These are phyloP conservation scores for Aschersonia sp. DNA, from an alignment of 2,329 filamentous ascomycete genomes.

Conservation along the genomic window DNA sequence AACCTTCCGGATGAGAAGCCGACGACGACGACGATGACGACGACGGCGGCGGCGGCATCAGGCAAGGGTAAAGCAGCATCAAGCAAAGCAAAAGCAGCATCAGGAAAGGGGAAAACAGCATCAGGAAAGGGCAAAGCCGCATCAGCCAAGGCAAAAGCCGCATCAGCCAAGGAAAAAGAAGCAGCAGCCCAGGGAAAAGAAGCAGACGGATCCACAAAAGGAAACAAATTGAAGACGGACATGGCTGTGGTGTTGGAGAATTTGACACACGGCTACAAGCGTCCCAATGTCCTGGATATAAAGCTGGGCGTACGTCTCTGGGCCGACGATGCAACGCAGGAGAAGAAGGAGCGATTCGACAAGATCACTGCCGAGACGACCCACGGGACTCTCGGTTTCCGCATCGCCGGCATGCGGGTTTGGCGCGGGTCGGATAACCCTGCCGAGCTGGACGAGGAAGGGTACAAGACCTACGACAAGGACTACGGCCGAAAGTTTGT, in stretches of 20 bases:
- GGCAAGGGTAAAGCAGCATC: too few relatives aligned
- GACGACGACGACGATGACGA: too few relatives aligned
- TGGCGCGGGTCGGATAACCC: constrained; percentile 41
- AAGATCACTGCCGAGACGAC: constrained; percentile 44
- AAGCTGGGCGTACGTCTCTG: constrained; percentile 81
- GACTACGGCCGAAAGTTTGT: constrained; percentile 42
- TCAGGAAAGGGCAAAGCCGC: too few relatives aligned
- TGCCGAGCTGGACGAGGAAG: constrained; percentile 35
- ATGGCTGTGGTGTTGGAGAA: constrained; percentile 77
- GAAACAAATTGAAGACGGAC: constrained; percentile 56
- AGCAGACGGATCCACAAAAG: constrained; percentile 33
- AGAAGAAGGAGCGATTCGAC: constrained; percentile 46
- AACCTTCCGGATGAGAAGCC: not conserved
- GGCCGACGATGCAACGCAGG: constrained; percentile 53
- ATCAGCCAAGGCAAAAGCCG: too few relatives aligned
- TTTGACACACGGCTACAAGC: constrained; percentile 62
- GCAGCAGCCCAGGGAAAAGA: constrained; percentile 7
- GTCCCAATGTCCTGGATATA: constrained; percentile 82
- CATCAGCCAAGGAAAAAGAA: too few relatives aligned
- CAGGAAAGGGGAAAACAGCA: too few relatives aligned
- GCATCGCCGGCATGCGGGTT: constrained; percentile 51
- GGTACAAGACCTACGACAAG: constrained; percentile 47
- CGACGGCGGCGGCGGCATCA: too few relatives aligned
- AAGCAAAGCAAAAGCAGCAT: too few relatives aligned
- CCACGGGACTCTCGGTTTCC: constrained; percentile 44